These are phyloP conservation scores for Pleurotus giganteus DNA, from an alignment of 768 basidiomycete genomes.

Conservation along the genomic window DNA sequence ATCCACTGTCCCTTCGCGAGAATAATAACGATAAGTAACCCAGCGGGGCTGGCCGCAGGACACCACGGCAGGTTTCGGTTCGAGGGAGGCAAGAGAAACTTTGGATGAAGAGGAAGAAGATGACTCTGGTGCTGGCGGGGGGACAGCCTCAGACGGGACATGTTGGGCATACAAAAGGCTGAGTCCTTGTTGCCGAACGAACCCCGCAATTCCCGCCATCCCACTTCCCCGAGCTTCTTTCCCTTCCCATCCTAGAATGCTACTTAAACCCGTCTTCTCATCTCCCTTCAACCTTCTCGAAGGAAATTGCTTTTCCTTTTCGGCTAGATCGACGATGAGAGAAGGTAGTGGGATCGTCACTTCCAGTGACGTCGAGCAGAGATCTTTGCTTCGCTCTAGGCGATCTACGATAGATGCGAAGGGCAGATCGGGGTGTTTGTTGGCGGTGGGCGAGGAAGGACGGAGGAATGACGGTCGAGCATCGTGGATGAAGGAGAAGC, in stretches of 20 bases:
- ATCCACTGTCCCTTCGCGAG: conserved; percentile 28
- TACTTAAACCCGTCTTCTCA: conserved; percentile 50
- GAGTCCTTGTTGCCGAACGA: conserved; percentile 57
- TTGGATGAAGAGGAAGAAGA: conserved; percentile 10
- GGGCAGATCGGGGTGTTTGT: conserved; percentile 19
- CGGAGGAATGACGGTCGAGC: conserved; percentile 19
- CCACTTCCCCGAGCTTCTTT: conserved; percentile 37
- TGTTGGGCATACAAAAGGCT: conserved; percentile 49
- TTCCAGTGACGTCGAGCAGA: conserved; percentile 55
- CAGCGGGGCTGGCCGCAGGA: conserved; percentile 46
- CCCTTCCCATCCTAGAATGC: conserved; percentile 62
- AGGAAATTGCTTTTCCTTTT: conserved; percentile 42
- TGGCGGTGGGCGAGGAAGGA: conserved; percentile 8
- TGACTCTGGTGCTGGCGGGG: background rate
- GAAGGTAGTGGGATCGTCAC: conserved; percentile 45
- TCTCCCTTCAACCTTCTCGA: conserved; percentile 47
- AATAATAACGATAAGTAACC: conserved; percentile 51
- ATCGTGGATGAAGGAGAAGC: conserved; percentile 40
- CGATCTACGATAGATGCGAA: conserved; percentile 39
- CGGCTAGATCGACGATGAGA: conserved; percentile 48
- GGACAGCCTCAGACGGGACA: conserved; percentile 17
- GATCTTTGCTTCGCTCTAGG: conserved; percentile 34
- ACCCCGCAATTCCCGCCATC: conserved; percentile 51
- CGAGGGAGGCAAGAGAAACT: background rate
- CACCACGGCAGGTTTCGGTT: conserved; percentile 12